Percentiles rank a stretch among this genome's conserved stretches.
These are phyloP conservation scores for Pyrrhoderma lamaoense DNA, from an alignment of 1,284 basidiomycete genomes.

Conservation along the genomic window DNA sequence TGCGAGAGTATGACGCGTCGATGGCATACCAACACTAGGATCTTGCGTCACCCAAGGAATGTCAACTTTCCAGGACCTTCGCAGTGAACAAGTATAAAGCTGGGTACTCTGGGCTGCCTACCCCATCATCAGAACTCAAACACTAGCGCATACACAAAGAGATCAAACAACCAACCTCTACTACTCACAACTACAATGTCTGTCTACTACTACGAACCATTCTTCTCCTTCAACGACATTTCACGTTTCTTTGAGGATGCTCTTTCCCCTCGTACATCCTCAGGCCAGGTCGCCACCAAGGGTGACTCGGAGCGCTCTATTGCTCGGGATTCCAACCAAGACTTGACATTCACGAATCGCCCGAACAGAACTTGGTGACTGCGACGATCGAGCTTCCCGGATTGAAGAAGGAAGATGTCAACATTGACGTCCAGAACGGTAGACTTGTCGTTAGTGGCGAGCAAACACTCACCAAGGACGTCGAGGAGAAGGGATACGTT, in stretches of 20 bases:
- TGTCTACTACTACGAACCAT: slow-evolving; percentile 39
- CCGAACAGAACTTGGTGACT: slow-evolving; percentile 7
- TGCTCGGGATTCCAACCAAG: slow-evolving; percentile 14
- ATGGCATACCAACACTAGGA: too few relatives aligned
- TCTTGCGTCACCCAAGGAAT: too few relatives aligned
- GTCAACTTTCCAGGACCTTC: too few relatives aligned
- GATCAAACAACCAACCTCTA: neutral
- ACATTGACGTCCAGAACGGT: slow-evolving; percentile 10
- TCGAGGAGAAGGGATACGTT: slow-evolving; percentile 38
- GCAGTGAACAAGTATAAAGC: too few relatives aligned
- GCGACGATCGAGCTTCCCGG: slow-evolving; percentile 37
- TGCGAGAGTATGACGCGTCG: neutral
- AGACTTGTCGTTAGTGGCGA: slow-evolving; percentile 41
- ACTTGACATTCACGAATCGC: slow-evolving; percentile 13
- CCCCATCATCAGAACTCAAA: too few relatives aligned
- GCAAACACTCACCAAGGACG: slow-evolving; percentile 27
- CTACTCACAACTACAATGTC: slow-evolving; percentile 26
- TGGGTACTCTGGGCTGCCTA: neutral
- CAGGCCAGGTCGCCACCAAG: neutral
- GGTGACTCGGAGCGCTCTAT: slow-evolving; percentile 5
- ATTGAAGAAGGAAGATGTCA: slow-evolving; percentile 9
- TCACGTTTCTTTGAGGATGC: slow-evolving; percentile 45
- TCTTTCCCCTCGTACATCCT: slow-evolving; percentile 19
- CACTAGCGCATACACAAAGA: too few relatives aligned
- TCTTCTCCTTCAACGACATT: slow-evolving; percentile 36